Evolutionary conservation across 2,329 filamentous ascomycete genomes (phyloP).

Genomic region (Fusarium algeriense): DNA sequence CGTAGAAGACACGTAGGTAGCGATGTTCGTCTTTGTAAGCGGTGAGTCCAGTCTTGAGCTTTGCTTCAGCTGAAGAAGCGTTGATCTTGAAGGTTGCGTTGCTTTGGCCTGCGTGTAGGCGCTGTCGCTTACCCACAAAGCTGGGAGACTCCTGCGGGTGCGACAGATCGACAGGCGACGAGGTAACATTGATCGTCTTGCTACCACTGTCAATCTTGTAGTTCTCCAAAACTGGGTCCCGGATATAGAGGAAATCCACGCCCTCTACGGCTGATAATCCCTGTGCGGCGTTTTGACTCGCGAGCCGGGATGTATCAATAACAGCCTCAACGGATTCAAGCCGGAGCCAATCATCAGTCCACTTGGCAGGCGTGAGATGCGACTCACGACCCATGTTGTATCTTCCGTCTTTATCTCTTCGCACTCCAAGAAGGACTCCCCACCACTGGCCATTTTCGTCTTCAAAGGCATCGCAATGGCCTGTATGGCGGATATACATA

Average conservation of each 20-base stretch:
- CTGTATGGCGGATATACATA: constrained; percentile 8
- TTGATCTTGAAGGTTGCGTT: background rate
- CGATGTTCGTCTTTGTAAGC: constrained; percentile 21
- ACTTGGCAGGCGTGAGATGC: constrained; percentile 5
- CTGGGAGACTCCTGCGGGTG: constrained; percentile 4
- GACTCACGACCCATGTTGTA: constrained; percentile 23
- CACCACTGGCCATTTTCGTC: constrained; percentile 16
- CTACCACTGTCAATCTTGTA: constrained; percentile 5
- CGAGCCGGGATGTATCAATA: constrained; percentile 2
- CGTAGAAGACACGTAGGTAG: background rate
- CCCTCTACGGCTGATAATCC: constrained; percentile 4
- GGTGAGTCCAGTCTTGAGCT: background rate
- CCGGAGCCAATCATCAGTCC: constrained; percentile 11
- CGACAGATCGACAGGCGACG: background rate
- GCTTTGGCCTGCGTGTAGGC: constrained; percentile 6
- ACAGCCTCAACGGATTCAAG: constrained; percentile 1
- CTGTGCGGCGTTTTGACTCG: background rate
- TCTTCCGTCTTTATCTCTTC: constrained; percentile 2
- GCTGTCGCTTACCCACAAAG: constrained; percentile 19
- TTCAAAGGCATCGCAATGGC: constrained; percentile 14
- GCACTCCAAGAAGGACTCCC: constrained; percentile 18
- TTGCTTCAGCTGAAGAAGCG: background rate
- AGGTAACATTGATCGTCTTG: constrained; percentile 5
- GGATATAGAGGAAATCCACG: constrained; percentile 13
- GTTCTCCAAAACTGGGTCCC: constrained; percentile 6